phyloP scores from a whole-genome alignment of 176 grass and related monocot species.

The Calamus simplicifolius region DNA sequence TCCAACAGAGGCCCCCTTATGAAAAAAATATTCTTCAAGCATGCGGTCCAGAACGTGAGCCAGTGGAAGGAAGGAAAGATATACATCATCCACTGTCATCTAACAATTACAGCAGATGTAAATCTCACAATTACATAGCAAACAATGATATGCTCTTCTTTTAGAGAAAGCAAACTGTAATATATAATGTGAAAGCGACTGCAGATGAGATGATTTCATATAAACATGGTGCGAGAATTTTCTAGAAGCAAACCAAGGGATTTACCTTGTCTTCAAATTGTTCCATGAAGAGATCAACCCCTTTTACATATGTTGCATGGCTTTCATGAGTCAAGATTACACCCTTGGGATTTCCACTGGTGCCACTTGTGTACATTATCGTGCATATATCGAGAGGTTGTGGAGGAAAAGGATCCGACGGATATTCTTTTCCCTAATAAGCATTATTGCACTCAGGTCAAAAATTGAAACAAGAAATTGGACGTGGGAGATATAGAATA shows the following conservation, averaged over 20 bases:
- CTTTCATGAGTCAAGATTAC: conserved; percentile 83
- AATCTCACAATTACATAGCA: too few species aligned
- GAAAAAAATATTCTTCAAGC: conserved; percentile 95
- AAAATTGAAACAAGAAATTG: conserved; percentile 8
- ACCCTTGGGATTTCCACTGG: conserved; percentile 86
- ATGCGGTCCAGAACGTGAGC: conserved; percentile 95
- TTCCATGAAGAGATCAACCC: conserved; percentile 74
- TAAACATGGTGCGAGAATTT: not conserved
- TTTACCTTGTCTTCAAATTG: conserved; percentile 85
- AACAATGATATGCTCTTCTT: too few species aligned
- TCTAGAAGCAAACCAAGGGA: conserved; percentile 1
- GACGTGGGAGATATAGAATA: too few species aligned
- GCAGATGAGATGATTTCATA: not conserved
- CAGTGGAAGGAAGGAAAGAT: conserved; percentile 92
- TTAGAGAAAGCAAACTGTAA: too few species aligned
- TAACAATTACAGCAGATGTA: conserved; percentile 14
- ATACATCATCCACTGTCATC: conserved; percentile 95
- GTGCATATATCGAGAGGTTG: conserved; percentile 72
- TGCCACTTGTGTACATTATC: conserved; percentile 99
- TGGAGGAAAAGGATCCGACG: conserved; percentile 42
- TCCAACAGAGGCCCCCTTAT: conserved; percentile 90
- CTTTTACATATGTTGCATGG: conserved; percentile 56
- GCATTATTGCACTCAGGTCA: conserved; percentile 10
- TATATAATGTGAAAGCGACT: too few species aligned
- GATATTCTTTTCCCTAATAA: conserved; percentile 72